These are phyloP conservation scores for Cystoisospora suis DNA, from an alignment of 169 alveolate genomes.

Conservation along the genomic window DNA sequence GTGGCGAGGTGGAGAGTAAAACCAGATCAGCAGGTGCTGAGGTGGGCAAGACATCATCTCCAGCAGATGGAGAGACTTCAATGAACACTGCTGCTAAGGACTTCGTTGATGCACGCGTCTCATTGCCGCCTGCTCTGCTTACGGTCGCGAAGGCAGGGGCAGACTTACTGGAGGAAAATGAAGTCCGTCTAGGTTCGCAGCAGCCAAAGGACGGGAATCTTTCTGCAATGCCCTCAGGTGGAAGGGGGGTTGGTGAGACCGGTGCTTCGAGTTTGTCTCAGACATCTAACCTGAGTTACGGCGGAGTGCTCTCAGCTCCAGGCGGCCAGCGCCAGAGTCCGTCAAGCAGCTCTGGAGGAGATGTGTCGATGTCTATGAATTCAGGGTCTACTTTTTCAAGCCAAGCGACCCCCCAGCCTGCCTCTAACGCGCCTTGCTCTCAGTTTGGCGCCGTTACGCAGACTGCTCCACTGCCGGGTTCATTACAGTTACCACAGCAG, in stretches of 20 bases:
- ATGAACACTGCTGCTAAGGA: background rate
- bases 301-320: background rate
- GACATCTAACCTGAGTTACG: background rate
- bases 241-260: background rate
- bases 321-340: background rate
- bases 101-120: background rate
- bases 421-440: too few relatives aligned
- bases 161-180: background rate
- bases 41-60: too few relatives aligned
- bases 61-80: background rate
- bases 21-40: background rate
- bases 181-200: slow-evolving; percentile 3
- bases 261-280: background rate
- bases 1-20: too few relatives aligned
- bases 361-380: background rate
- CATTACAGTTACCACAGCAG: background rate
- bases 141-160: background rate
- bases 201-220: too few relatives aligned
- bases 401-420: too few relatives aligned
- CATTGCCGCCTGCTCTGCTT: background rate
- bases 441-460: too few relatives aligned
- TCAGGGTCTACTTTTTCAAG: too few relatives aligned
- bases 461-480: background rate
- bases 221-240: too few relatives aligned
- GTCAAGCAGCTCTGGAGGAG: background rate